Evolutionary conservation across 2,329 filamentous ascomycete genomes (phyloP), one percentile per base, ranked within the genome.

Genomic region (Aureobasidium sp.): DNA sequence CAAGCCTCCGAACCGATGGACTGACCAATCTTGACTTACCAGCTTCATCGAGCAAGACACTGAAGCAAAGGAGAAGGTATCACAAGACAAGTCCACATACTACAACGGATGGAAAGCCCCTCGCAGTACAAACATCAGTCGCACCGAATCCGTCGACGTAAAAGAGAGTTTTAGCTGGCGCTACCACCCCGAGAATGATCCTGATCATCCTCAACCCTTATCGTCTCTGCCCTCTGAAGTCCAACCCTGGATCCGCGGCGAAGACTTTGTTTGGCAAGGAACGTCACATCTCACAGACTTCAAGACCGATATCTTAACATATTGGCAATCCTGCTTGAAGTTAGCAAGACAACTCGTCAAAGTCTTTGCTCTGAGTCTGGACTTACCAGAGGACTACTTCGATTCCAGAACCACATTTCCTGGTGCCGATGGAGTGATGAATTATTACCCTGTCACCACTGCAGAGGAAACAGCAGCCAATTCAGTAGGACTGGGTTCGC

Each of bases 131-230:
- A 45, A 59, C 9, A 51, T 45, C 34, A 55, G 59, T 3, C 57
- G 72, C 71, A 63, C 75, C 71, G 1, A 64, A 55, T 61, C 63
- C 62, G 7, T 70, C 73, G 73, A 74, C 68, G 61, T 67, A 7
- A 64, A 64, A n/a, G 69, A 70, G 59, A 67, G 65, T 8, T 70
- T 72, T 55, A 65, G 62, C 3, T 81, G 81, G 70, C 73, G 77
- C 10, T 85, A 85, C 65, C 77, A 81, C 39, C 80, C 82, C 0
- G 68, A 75, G 27, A 76, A 79, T 62, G 83, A 85, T 64, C 79
- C 82, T 0, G 73, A 75, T 41, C 51, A 55, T 21, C 37, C 51
- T 8, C 51, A 55, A 34, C 39, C 51, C 10, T 65, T 78, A 2
- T 70, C 72, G 5, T 68, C 72, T 5, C 71, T 84, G 1, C 79